These are phyloP conservation scores for Ophiocordyceps unilateralis DNA, from an alignment of 2,329 filamentous ascomycete species.

Conservation along the genomic window DNA sequence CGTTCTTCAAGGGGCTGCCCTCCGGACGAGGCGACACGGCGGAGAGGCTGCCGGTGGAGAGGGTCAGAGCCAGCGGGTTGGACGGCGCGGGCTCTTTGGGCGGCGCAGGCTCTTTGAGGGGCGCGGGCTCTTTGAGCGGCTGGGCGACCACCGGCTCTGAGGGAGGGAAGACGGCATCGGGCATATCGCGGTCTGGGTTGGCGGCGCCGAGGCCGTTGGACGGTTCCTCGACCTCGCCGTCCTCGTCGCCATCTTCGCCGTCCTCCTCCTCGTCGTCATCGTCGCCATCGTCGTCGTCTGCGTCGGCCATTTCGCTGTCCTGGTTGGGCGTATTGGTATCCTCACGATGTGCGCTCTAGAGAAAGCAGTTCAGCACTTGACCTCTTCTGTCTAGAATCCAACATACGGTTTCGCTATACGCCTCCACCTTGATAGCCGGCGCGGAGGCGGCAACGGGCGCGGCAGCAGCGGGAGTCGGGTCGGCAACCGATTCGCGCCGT, in stretches of 20 bases:
- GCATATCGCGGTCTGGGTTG: constrained; percentile 11
- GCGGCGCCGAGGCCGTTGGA: constrained; percentile 28
- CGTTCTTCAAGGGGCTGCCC: constrained; percentile 36
- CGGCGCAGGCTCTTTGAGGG: constrained; percentile 10
- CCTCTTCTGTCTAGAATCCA: neutral
- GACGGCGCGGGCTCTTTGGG: constrained; percentile 8
- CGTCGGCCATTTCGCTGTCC: constrained; percentile 37
- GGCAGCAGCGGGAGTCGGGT: constrained; percentile 8
- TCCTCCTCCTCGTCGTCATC: constrained; percentile 31
- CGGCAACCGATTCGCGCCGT: constrained; percentile 12
- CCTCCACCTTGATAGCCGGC: constrained; percentile 15
- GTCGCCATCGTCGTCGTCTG: constrained; percentile 25
- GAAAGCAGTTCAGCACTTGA: neutral
- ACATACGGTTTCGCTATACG: constrained; percentile 21
- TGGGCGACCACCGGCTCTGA: neutral
- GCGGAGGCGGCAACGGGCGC: neutral
- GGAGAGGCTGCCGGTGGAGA: constrained; percentile 11
- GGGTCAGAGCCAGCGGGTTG: constrained; percentile 15
- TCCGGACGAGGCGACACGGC: constrained; percentile 20
- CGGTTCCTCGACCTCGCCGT: constrained; percentile 19
- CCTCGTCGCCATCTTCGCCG: constrained; percentile 29
- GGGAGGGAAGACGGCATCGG: constrained; percentile 13
- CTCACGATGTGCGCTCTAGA: constrained; percentile 13
- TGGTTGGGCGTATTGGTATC: constrained; percentile 24
- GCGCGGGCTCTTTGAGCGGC: constrained; percentile 2